These are phyloP conservation scores for Epichloe festucae DNA, from an alignment of 2,329 filamentous ascomycete genomes.

Conservation along the genomic window DNA sequence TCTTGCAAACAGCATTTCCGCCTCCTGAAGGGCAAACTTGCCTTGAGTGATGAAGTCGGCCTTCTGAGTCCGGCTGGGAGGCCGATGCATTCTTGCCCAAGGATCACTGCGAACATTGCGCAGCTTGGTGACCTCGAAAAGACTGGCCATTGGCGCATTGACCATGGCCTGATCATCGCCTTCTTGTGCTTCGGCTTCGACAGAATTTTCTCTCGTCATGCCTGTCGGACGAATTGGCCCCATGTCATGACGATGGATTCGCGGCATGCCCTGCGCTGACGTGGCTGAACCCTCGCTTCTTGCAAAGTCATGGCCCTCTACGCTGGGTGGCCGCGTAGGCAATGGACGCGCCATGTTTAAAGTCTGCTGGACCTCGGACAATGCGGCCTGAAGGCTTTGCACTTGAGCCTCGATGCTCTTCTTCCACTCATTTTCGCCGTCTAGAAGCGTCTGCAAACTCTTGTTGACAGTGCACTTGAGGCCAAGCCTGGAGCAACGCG, in stretches of 20 bases:
- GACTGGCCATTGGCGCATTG: slow-evolving; percentile 19
- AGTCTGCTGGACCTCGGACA: slow-evolving; percentile 14
- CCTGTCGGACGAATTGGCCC: slow-evolving; percentile 10
- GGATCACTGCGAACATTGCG: slow-evolving; percentile 21
- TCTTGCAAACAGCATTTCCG: slow-evolving; percentile 16
- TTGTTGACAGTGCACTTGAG: slow-evolving; percentile 41
- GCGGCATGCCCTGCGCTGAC: neutral
- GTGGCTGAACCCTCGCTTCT: neutral
- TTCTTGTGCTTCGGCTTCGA: slow-evolving; percentile 12
- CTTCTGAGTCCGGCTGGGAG: slow-evolving; percentile 7
- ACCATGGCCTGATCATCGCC: slow-evolving; percentile 16
- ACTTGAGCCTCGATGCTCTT: slow-evolving; percentile 16
- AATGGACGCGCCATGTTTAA: slow-evolving; percentile 9
- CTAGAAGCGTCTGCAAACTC: slow-evolving; percentile 40
- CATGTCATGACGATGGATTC: neutral
- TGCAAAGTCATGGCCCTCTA: neutral
- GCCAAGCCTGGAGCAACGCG: slow-evolving; percentile 34
- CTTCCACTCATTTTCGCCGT: slow-evolving; percentile 36
- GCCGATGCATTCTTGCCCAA: slow-evolving; percentile 8
- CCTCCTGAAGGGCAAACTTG: slow-evolving; percentile 14
- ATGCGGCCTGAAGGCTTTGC: slow-evolving; percentile 13
- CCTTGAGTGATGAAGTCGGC: slow-evolving; percentile 19
- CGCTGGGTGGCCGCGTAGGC: neutral
- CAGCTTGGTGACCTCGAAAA: slow-evolving; percentile 20
- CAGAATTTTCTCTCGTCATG: slow-evolving; percentile 21